Percentiles rank a stretch among this genome's conserved stretches.
phyloP scores from a whole-genome alignment of 495 filamentous ascomycete genomes.

The Cercophora newfieldiana region DNA sequence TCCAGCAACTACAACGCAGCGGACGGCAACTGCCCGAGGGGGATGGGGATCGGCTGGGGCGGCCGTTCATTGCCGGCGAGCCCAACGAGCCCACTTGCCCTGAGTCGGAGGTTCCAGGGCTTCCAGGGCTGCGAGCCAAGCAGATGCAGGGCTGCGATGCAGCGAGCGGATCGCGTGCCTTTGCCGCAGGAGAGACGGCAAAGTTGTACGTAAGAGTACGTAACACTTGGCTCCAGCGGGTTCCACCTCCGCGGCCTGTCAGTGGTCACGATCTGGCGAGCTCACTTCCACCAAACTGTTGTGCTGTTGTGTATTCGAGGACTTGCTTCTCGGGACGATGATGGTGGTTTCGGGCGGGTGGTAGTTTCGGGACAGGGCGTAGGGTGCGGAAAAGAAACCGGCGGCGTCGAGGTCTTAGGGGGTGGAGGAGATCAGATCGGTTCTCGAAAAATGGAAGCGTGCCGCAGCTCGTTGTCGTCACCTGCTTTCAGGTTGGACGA shows the following conservation, averaged over 20 bases:
- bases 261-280: neutral
- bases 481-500: conserved; percentile 9
- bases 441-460: conserved; percentile 7
- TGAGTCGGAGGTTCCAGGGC: conserved; percentile 3
- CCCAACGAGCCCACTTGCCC: conserved; percentile 16
- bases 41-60: conserved; percentile 24
- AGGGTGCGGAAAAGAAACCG: neutral
- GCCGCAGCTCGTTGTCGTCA: conserved; percentile 22
- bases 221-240: conserved; percentile 22
- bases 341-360: neutral
- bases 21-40: conserved; percentile 16
- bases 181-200: conserved; percentile 16
- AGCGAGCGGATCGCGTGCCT: conserved; percentile 22
- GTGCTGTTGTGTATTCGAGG: neutral
- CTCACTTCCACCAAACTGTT: neutral
- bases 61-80: conserved; percentile 26
- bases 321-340: neutral
- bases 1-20: conserved; percentile 9
- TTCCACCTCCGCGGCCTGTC: conserved; percentile 17
- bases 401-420: neutral
- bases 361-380: neutral
- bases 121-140: neutral
- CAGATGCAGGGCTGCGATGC: conserved; percentile 11
- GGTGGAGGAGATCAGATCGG: neutral
- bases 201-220: conserved; percentile 35